phyloP scores from a whole-genome alignment of 805 yeast genomes.

The Helenozyma baotianmanensis region DNA sequence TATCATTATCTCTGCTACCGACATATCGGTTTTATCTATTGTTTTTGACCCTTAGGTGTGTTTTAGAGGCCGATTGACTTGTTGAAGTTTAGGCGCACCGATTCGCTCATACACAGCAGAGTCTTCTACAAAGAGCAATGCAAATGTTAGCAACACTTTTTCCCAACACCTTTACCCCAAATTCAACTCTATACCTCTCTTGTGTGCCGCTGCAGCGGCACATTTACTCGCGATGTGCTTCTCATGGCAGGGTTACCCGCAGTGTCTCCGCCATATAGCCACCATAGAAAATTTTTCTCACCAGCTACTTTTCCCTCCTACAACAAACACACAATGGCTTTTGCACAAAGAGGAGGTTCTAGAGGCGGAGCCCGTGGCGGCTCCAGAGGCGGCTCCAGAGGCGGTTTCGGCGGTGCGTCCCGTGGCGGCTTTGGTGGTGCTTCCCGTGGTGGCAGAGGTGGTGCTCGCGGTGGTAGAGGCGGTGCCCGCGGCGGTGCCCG shows the following conservation, averaged over 20 bases:
- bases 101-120: no score
- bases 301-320: slow-evolving; percentile 1
- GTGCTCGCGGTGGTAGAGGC: slow-evolving; percentile 29
- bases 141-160: no score
- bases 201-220: no score
- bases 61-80: no score
- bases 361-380: slow-evolving; percentile 16
- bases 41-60: no score
- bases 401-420: slow-evolving; percentile 24
- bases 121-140: no score
- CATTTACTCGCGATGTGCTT: no score
- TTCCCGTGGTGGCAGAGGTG: slow-evolving; percentile 44
- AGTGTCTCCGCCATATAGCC: slow-evolving; percentile 12
- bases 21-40: no score
- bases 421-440: slow-evolving; percentile 55
- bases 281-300: slow-evolving; percentile 10
- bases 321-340: slow-evolving; percentile 15
- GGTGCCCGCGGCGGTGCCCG: slow-evolving; percentile 34
- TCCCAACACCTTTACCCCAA: no score
- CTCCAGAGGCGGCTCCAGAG: slow-evolving; percentile 15
- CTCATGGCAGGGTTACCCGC: slow-evolving; percentile 22
- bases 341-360: slow-evolving; percentile 19
- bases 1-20: no score
- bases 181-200: no score
- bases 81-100: no score